Base-by-base conservation (phyloP, 495 filamentous ascomycete species). In the Lophiotrema nucula region DNA sequence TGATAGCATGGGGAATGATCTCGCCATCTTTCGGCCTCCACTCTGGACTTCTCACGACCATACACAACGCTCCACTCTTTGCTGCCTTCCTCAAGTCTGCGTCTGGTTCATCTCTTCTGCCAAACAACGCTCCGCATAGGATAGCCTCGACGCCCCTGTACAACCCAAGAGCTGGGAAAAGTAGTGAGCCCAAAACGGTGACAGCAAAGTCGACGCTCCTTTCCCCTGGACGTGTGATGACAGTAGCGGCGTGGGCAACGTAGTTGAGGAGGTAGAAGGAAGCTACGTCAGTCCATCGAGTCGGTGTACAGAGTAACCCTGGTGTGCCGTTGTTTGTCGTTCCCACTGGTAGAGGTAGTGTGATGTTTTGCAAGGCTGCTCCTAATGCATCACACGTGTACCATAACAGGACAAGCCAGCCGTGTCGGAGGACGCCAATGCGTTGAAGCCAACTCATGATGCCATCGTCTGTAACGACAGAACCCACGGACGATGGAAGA, bases 201-300 rank as follows among this genome's bases (percentile, higher is more conserved):
- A 44, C 50, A 15, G 38, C 51, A 19, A 23, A 51, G 19, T 48
- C 26, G 16, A 45, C 6, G 12, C 44, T 24, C 12, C 33, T n/a
- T 22, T 65, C 62, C 1, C 62, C 62, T 2, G 56, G 56, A 1
- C 3, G 25, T 8, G 39, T 38, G 18, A 60, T 2, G 47, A 69
- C 57, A 10, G 70, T 70, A 8, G 64, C 67, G 0, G 64, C 67
- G 44, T 70, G 69, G 2, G 69, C 60, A 18, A 66, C 47, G 48
- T 72, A 72, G 39, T 70, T 72, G 45, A 57, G 25, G 1, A 69
- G 51, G 41, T 61, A 70, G 47, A 72, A 70, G 4, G 41, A 15
- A 4, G 39, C 47, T 18, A 72, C 26, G 19, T 70, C 65, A 2
- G 25, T 54, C 69, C 63, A 69, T 50, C 47, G 48, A 2, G 68